Evolutionary conservation across 305 asterid genomes (phyloP).

Genomic region (Ilex paraguariensis): DNA sequence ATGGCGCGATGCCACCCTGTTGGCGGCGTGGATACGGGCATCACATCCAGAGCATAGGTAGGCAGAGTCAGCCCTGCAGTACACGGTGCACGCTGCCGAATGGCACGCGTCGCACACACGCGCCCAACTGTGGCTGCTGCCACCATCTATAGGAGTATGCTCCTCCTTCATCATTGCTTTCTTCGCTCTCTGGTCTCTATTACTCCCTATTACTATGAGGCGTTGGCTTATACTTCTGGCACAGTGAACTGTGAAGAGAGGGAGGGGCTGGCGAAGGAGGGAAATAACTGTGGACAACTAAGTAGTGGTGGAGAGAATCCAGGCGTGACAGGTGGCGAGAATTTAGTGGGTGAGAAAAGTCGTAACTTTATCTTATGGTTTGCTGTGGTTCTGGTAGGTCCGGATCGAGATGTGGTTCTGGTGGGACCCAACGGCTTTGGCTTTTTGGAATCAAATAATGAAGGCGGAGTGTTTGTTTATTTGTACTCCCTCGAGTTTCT

Average conservation of each 20-base stretch:
- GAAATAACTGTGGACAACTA: conserved; percentile 12
- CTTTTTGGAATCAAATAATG: conserved; percentile 24
- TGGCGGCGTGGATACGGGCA: conserved; percentile 42
- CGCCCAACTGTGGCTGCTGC: conserved; percentile 28
- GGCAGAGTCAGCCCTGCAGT: conserved; percentile 59
- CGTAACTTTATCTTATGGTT: conserved; percentile 41
- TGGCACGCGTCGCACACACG: conserved; percentile 54
- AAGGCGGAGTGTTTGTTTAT: not conserved
- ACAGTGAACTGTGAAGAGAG: not conserved
- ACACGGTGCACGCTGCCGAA: conserved; percentile 50
- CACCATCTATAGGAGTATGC: conserved; percentile 8
- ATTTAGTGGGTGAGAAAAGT: conserved; percentile 34
- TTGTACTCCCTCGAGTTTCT: too few species aligned
- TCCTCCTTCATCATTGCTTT: conserved; percentile 40
- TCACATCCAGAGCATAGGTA: conserved; percentile 66
- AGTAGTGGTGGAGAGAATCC: conserved; percentile 25
- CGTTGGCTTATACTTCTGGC: not conserved
- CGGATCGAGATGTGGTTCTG: conserved; percentile 1
- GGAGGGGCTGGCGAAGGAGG: not conserved
- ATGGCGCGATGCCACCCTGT: conserved; percentile 35
- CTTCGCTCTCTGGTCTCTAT: too few species aligned
- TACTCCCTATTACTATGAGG: too few species aligned
- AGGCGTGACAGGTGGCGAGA: conserved; percentile 36
- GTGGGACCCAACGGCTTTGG: conserved; percentile 23
- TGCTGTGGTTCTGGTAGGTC: conserved; percentile 25